A percentile compares a stretch with the other conserved stretches of the same genome.
These are phyloP conservation scores for Rhizopus stolonifer DNA, from an alignment of 371 early-diverging fungal species.

Conservation along the genomic window DNA sequence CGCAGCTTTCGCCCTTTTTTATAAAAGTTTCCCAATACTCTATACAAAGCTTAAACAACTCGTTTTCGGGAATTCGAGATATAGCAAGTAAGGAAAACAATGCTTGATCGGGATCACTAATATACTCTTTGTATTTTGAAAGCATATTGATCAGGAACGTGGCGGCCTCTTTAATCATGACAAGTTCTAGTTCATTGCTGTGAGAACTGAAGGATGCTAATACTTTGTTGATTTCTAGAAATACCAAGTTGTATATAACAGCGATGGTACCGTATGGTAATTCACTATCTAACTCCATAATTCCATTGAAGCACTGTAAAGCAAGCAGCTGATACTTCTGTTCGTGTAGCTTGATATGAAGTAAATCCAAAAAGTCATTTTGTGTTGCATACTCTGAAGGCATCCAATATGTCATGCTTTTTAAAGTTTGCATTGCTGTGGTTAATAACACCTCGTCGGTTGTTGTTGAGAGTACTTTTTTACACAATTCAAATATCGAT, in stretches of 20 bases:
- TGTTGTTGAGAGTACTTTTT: constrained; percentile 77
- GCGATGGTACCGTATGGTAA: background rate
- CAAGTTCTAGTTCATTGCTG: background rate
- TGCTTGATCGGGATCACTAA: constrained; percentile 52
- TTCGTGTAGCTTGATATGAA: constrained; percentile 8
- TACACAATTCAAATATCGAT: constrained; percentile 91
- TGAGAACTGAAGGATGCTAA: background rate
- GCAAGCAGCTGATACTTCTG: constrained; percentile 3
- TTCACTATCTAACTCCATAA: constrained; percentile 6
- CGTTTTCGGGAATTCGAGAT: constrained; percentile 88
- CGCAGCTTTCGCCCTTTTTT: background rate
- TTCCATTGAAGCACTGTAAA: constrained; percentile 25
- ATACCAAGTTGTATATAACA: background rate
- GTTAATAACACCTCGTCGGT: constrained; percentile 67
- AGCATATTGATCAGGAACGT: constrained; percentile 81
- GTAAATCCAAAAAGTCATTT: constrained; percentile 11
- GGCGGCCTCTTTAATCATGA: constrained; percentile 28
- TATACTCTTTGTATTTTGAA: constrained; percentile 65
- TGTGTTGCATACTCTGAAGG: constrained; percentile 20
- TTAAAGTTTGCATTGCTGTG: constrained; percentile 86
- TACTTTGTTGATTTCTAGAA: constrained; percentile 1
- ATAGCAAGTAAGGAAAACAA: constrained; percentile 85
- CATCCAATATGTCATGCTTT: constrained; percentile 23
- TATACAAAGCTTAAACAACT: constrained; percentile 94
- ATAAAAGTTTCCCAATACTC: constrained; percentile 94